These are phyloP conservation scores for Talaromyces proteolyticus DNA, from an alignment of 495 filamentous ascomycete genomes.

Conservation along the genomic window DNA sequence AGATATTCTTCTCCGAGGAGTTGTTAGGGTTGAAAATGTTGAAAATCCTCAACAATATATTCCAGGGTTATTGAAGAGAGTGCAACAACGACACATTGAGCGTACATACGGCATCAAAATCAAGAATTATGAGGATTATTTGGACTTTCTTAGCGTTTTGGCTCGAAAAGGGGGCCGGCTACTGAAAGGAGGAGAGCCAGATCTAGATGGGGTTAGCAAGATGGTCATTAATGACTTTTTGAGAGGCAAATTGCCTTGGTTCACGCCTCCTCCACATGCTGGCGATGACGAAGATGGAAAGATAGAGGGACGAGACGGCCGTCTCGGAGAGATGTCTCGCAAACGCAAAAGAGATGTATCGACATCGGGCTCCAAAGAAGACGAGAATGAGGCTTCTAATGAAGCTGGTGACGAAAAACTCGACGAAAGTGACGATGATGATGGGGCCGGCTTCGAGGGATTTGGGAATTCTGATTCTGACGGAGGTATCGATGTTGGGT, in stretches of 20 bases:
- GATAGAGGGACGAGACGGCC: conserved; percentile 53
- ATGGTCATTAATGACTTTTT: conserved; percentile 96
- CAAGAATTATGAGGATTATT: conserved; percentile 59
- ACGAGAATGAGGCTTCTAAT: conserved; percentile 6
- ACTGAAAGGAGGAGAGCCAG: conserved; percentile 84
- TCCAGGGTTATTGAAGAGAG: conserved; percentile 68
- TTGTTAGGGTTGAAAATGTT: conserved; percentile 91
- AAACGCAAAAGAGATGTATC: conserved; percentile 48
- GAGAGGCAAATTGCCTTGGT: conserved; percentile 93
- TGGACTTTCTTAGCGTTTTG: conserved; percentile 80
- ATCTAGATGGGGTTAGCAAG: conserved; percentile 89
- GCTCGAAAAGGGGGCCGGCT: conserved; percentile 83
- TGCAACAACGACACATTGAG: conserved; percentile 83
- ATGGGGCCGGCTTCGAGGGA: conserved; percentile 30
- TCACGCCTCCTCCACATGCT: conserved; percentile 68
- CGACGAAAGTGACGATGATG: conserved; percentile 20
- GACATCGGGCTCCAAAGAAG: conserved; percentile 16
- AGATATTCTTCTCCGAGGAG: conserved; percentile 88
- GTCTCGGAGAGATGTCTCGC: conserved; percentile 57
- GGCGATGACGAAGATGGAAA: conserved; percentile 43
- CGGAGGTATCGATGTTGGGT: conserved; percentile 23
- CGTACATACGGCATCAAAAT: conserved; percentile 86
- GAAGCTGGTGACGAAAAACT: conserved; percentile 17
- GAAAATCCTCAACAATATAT: conserved; percentile 95
- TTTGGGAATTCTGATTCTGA: conserved; percentile 22